These are phyloP conservation scores for Cladosporium sp. DNA, from an alignment of 2,329 filamentous ascomycete species.

Conservation along the genomic window DNA sequence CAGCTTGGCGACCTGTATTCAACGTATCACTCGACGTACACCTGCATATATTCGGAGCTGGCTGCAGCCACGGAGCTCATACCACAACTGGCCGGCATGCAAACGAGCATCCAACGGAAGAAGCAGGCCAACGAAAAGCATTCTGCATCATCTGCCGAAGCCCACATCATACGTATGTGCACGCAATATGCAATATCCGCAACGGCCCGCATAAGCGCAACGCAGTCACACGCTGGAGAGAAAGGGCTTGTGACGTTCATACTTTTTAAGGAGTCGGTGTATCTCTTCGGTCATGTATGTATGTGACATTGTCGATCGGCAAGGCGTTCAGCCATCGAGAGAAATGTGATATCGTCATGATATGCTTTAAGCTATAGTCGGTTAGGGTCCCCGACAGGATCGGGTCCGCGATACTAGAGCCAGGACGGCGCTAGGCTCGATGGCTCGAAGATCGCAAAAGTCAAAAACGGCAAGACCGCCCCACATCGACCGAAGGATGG, in stretches of 20 bases:
- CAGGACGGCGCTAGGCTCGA: neutral
- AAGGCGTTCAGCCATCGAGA: neutral
- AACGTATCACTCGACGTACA: neutral
- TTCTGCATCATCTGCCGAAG: neutral
- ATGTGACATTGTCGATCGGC: neutral
- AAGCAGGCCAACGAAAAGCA: neutral
- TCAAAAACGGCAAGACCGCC: neutral
- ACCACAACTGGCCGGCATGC: neutral
- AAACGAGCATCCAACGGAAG: neutral
- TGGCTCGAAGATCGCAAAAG: neutral
- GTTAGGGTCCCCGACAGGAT: neutral
- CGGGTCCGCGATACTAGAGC: neutral
- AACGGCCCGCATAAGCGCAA: neutral
- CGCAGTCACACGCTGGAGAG: neutral
- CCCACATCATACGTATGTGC: neutral
- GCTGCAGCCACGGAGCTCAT: neutral
- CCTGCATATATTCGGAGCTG: neutral
- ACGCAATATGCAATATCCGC: neutral
- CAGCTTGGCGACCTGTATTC: neutral
- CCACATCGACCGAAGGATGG: neutral
- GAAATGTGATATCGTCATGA: neutral
- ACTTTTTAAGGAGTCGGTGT: neutral
- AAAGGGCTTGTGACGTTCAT: neutral
- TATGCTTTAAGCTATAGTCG: neutral
- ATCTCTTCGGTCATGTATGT: neutral